These are phyloP conservation scores for Trichoderma hamatum DNA, from an alignment of 2,329 filamentous ascomycete species.

Conservation along the genomic window DNA sequence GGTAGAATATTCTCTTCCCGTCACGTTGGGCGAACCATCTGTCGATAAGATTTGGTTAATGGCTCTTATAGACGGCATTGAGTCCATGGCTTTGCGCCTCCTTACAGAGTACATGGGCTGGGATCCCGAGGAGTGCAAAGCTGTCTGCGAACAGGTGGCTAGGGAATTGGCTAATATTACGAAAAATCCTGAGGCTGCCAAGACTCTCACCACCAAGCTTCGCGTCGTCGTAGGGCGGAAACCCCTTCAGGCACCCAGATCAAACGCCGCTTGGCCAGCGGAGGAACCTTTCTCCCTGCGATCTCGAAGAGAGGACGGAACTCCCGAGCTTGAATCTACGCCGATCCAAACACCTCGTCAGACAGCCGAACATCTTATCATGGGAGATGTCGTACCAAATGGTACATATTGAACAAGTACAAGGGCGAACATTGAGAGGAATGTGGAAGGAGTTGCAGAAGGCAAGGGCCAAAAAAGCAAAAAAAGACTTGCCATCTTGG, in stretches of 20 bases:
- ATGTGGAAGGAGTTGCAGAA: background rate
- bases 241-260: slow-evolving; percentile 40
- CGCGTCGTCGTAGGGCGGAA: slow-evolving; percentile 55
- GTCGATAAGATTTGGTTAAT: slow-evolving; percentile 59
- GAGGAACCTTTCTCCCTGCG: background rate
- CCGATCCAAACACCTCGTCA: background rate
- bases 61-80: slow-evolving; percentile 53
- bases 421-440: background rate
- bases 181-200: slow-evolving; percentile 48
- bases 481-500: background rate
- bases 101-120: slow-evolving; percentile 58
- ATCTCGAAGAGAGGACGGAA: background rate
- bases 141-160: slow-evolving; percentile 51
- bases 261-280: slow-evolving; percentile 13
- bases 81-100: slow-evolving; percentile 52
- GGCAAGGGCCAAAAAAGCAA: background rate
- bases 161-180: slow-evolving; percentile 54
- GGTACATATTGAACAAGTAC: background rate
- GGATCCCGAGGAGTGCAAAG: slow-evolving; percentile 53
- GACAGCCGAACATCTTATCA: background rate
- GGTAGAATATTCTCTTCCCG: slow-evolving; percentile 52
- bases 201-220: slow-evolving; percentile 51
- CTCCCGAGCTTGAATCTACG: background rate
- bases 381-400: background rate
- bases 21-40: slow-evolving; percentile 49